Evolutionary conservation across 2,329 filamentous ascomycete species (phyloP), one percentile per base, ranked within the genome.

Genomic region (Kalmusia sp.): DNA sequence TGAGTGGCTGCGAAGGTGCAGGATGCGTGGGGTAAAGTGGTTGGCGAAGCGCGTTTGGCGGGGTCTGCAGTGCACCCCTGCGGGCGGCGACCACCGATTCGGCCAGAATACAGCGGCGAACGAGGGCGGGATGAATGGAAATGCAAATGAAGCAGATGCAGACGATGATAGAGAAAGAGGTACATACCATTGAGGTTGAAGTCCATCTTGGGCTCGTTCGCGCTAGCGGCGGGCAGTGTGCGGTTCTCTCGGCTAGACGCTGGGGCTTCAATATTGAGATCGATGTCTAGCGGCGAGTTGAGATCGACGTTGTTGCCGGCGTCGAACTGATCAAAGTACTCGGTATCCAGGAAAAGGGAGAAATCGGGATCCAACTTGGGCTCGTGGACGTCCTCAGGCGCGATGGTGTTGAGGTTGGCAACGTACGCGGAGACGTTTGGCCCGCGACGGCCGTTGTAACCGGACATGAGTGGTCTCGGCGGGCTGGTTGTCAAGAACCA

Each of bases 391-490:
- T 73, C 70, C 48, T 69, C 57, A 19, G 61, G 58, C 53, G 81
- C 77, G 51, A 88, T 80, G 39, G 83, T 85, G 80, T 96, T 96
- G 67, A 97, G 82, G 64, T 93, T 89, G 68, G 91, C 89, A 62
- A 97, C 83, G 79, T 95, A 96, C 70, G 92, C 89, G 70, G 92
- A 92, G 77, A 96, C 90, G 75, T 96, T 96, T 69, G 91, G 89
- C 65, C 85, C 90, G 71, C 89, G 87, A 58, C 91, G 89, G 70
- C 87, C 88, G 76, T 84, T 87, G 83, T 87, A 92, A 72, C 81
- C 84, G 73, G 90, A 86, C 89, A 92, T 92, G 50, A 47, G 50
- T 49, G 38, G 15, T 51, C 38, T 31, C 28, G 15, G 30, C 15
- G 21, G 3, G 17, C 11, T 34, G 27, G 17, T n/a, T n/a, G n/a